These are phyloP conservation scores for Didymella pomorum DNA, from an alignment of 2,329 filamentous ascomycete genomes.

Conservation along the genomic window DNA sequence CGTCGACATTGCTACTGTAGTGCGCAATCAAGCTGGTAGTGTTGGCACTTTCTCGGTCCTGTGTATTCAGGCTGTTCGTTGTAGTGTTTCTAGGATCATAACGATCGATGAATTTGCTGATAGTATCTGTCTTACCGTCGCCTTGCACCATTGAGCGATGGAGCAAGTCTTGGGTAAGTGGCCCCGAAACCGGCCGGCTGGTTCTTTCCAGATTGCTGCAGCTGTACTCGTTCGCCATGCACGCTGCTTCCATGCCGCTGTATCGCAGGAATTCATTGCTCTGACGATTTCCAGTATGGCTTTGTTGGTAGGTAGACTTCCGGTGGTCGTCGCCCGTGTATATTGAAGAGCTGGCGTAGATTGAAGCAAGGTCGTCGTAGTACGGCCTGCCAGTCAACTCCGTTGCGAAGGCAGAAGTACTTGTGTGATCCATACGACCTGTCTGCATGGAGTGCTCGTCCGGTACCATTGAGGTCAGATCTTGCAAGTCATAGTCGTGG, in stretches of 20 bases:
- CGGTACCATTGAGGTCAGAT: conserved; percentile 41
- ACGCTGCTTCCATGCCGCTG: conserved; percentile 24
- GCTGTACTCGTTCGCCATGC: conserved; percentile 27
- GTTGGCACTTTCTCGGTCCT: neutral
- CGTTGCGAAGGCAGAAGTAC: conserved; percentile 21
- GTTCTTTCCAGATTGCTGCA: conserved; percentile 21
- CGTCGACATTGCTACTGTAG: neutral
- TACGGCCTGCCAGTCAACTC: conserved; percentile 29
- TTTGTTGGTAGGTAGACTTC: conserved; percentile 33
- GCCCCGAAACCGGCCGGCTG: conserved; percentile 23
- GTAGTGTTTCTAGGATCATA: conserved; percentile 30
- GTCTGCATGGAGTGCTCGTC: conserved; percentile 36
- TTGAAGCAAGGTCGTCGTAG: conserved; percentile 42
- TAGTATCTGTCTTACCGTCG: conserved; percentile 42
- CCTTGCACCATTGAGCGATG: conserved; percentile 22
- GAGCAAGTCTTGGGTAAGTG: conserved; percentile 25
- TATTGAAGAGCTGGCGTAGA: conserved; percentile 44
- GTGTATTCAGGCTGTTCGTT: conserved; percentile 12
- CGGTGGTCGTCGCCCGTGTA: conserved; percentile 38
- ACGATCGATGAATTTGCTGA: conserved; percentile 45
- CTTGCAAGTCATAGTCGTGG: neutral
- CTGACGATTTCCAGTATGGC: conserved; percentile 26
- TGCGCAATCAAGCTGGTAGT: conserved; percentile 6
- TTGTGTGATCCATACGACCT: conserved; percentile 24
- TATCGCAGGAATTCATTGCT: conserved; percentile 35